Conservation (phyloP, 176 grass and related monocot species). For the Raddia distichophylla region DNA sequence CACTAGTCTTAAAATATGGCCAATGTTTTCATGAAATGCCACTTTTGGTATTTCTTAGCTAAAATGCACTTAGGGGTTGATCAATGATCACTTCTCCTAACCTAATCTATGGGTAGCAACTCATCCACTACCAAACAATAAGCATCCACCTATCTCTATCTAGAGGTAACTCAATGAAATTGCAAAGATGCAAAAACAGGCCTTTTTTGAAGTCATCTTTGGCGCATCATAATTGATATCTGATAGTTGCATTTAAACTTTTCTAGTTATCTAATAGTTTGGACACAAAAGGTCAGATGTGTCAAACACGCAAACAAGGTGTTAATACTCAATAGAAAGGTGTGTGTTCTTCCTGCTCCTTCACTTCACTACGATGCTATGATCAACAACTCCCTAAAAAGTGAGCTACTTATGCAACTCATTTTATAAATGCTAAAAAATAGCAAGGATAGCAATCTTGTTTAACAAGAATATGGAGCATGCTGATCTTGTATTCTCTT, state of each 20-base stretch:
- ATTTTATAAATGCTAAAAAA: background rate
- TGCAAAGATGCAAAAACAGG: no score
- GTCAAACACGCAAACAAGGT: background rate
- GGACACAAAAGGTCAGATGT: slow-evolving; percentile 7
- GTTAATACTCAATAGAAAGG: background rate
- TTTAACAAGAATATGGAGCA: slow-evolving; percentile 96
- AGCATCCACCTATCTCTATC: no score
- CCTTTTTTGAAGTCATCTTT: slow-evolving; percentile 8
- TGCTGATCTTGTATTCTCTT: slow-evolving; percentile 87
- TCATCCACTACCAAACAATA: no score
- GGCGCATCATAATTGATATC: background rate
- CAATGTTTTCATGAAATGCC: slow-evolving; percentile 1
- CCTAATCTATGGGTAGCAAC: no score
- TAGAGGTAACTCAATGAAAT: no score
- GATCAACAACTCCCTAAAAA: background rate
- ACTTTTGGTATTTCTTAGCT: slow-evolving; percentile 5
- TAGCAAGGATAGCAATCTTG: slow-evolving; percentile 59
- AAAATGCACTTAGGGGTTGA: slow-evolving; percentile 2
- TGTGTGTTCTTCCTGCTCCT: background rate
- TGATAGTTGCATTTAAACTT: no score
- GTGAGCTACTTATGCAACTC: background rate
- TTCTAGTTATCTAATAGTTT: no score
- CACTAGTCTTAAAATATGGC: background rate
- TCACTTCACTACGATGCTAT: slow-evolving; percentile 10
- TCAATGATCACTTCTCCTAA: background rate